Base-by-base conservation (phyloP, 1,284 basidiomycete species). In the Ceratobasidium sp. region DNA sequence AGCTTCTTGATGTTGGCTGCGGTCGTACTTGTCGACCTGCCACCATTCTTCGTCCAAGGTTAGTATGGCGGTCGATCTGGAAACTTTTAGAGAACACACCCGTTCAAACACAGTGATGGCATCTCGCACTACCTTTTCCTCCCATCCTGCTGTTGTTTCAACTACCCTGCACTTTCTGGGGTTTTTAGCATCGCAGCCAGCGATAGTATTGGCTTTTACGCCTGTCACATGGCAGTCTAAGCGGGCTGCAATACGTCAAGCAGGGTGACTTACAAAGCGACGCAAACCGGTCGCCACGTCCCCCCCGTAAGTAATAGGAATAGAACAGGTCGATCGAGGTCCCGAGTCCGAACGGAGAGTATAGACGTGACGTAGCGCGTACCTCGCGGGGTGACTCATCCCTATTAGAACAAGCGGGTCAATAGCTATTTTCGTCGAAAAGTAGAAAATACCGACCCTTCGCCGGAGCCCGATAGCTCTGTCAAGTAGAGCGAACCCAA, bases 401-500 rank as follows among this genome's bases (percentile, higher is more conserved):
- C 3, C 64, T 69, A 23, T 40, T n/a, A n/a, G n/a, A 40, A 3
- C 9, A 53, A 23, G 8, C 9, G 23, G 3, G 1, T 61, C 21
- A 69, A 16, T 12, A 28, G 30, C 18, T 44, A 46, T n/a, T 11
- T 28, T 14, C 38, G 23, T 16, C n/a, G 8, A 42, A 25, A 21
- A 49, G 16, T 6, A n/a, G 16, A 36, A 25, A 30, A 28, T 42
- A 28, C 40, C 25, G 16, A 63, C 61, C 23, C 23, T 25, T 70
- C 56, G 46, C 49, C 42, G 6, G 14, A 36, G 3, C 67, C 67
- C 28, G 28, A 38, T 25, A 69, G 18, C 6, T 25, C 28, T 14
- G 51, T 70, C 18, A 70, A 60, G n/a, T 70, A 70, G 7, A 70
- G 56, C n/a, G 67, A 70, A 4, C 67, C 67, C 33, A 70, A 16